Evolutionary conservation across 345 rosid species (phyloP).

Genomic region (Pistacia vera): DNA sequence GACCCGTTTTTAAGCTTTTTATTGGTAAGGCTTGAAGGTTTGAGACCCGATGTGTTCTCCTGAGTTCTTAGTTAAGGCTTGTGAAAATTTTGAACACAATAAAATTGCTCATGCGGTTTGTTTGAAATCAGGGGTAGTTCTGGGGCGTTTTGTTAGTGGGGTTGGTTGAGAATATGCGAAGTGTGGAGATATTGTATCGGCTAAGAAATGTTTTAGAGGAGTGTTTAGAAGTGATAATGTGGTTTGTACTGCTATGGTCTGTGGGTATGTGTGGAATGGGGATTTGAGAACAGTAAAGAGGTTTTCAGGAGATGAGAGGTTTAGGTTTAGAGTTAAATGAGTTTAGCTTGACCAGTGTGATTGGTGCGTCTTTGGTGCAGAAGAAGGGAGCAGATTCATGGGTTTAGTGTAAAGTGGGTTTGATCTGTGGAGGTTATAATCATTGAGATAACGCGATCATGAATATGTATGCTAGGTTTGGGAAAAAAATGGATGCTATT

Average conservation of each 20-base stretch:
- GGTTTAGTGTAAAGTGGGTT: constrained; percentile 40
- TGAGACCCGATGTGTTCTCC: constrained; percentile 39
- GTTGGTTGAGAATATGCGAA: constrained; percentile 43
- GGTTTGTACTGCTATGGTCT: constrained; percentile 34
- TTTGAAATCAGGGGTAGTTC: constrained; percentile 33
- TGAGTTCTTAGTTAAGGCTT: constrained; percentile 38
- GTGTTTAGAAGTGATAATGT: constrained; percentile 39
- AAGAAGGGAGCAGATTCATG: constrained; percentile 50
- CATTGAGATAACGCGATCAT: constrained; percentile 42
- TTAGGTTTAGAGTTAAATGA: constrained; percentile 41
- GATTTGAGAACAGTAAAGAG: constrained; percentile 33
- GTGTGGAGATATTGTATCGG: constrained; percentile 33
- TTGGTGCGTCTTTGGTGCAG: constrained; percentile 33
- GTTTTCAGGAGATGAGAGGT: constrained; percentile 33
- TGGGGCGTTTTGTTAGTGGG: constrained; percentile 38
- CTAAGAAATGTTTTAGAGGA: constrained; percentile 46
- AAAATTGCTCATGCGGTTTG: constrained; percentile 37
- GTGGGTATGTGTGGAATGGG: constrained; percentile 41
- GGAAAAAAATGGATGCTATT: constrained; percentile 27
- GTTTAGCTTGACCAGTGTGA: constrained; percentile 40
- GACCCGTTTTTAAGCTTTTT: constrained; percentile 21
- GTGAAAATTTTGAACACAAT: constrained; percentile 27
- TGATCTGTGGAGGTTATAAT: constrained; percentile 30
- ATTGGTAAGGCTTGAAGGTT: constrained; percentile 28
- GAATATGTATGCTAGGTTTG: constrained; percentile 38